Conservation (phyloP, 805 yeast species). For the Lachancea nothofagi region DNA sequence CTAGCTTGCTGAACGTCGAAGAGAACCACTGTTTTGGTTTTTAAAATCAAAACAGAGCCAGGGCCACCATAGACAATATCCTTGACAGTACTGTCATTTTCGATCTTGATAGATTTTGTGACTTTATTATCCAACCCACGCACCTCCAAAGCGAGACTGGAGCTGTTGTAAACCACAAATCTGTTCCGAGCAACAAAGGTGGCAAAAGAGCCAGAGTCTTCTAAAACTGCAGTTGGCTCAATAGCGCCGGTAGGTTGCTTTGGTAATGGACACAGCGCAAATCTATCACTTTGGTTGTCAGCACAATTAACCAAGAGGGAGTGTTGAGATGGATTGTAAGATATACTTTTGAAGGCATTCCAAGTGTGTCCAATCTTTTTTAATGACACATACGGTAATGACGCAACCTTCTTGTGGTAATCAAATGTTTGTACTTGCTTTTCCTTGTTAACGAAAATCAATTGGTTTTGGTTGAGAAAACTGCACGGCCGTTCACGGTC, state of each 20-base stretch:
- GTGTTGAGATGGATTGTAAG: constrained; percentile 90
- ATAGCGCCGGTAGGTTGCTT: constrained; percentile 89
- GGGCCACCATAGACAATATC: constrained; percentile 78
- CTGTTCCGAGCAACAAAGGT: constrained; percentile 91
- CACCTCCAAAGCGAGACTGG: constrained; percentile 64
- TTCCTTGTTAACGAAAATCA: constrained; percentile 74
- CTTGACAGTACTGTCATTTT: constrained; percentile 56
- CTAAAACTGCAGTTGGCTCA: constrained; percentile 75
- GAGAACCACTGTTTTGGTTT: constrained; percentile 64
- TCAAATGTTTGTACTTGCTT: constrained; percentile 82
- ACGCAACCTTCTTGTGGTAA: constrained; percentile 53
- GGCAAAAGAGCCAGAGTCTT: constrained; percentile 81
- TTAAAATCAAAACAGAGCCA: constrained; percentile 74
- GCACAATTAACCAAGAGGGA: constrained; percentile 79
- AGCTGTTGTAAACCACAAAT: constrained; percentile 72
- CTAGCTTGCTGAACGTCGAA: constrained; percentile 93
- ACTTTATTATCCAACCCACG: constrained; percentile 76
- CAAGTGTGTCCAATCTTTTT: constrained; percentile 81
- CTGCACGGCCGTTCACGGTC: constrained; percentile 87
- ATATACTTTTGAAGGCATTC: constrained; percentile 76
- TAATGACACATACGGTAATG: constrained; percentile 76
- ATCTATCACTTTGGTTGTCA: constrained; percentile 55
- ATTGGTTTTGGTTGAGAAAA: constrained; percentile 68
- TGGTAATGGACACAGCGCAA: constrained; percentile 73
- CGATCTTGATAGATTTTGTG: constrained; percentile 75